Evolutionary conservation across 2,329 filamentous ascomycete genomes (phyloP).

Genomic region (Calonectria montana): DNA sequence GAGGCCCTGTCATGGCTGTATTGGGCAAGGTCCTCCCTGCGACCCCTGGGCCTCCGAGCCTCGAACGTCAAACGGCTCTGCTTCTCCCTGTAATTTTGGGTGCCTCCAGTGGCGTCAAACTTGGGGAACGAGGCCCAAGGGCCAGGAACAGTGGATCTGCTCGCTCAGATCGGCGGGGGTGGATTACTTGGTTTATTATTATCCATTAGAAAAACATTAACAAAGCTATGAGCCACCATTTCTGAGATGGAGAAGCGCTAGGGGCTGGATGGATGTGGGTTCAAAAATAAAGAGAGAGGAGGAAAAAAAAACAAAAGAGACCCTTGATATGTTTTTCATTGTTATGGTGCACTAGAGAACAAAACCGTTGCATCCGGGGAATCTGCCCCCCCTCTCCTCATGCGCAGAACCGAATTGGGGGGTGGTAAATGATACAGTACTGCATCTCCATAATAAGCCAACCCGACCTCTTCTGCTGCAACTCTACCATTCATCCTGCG

Average conservation of each 20-base stretch:
- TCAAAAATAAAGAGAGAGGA: background rate
- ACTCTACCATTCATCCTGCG: background rate
- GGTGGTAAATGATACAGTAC: background rate
- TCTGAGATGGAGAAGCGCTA: background rate
- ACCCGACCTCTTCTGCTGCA: conserved; percentile 1
- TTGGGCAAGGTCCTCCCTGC: conserved; percentile 5
- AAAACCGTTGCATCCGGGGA: conserved; percentile 6
- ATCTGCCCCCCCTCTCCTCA: conserved; percentile 3
- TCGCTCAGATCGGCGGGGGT: conserved; percentile 8
- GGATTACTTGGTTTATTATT: background rate
- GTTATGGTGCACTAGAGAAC: background rate
- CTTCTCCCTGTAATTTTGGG: conserved; percentile 8
- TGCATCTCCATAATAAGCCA: conserved; percentile 3
- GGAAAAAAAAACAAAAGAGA: background rate
- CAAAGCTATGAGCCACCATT: conserved; percentile 12
- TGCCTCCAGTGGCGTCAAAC: background rate
- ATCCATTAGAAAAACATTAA: background rate
- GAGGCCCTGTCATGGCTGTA: background rate
- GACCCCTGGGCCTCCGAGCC: background rate
- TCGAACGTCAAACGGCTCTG: conserved; percentile 14
- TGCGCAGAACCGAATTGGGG: conserved; percentile 13
- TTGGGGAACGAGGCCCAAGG: background rate
- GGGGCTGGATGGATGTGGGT: background rate
- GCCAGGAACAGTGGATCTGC: conserved; percentile 7
- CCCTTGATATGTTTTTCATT: background rate